phyloP scores from a whole-genome alignment of 169 alveolate genomes.

The Plasmodium gallinaceum region DNA sequence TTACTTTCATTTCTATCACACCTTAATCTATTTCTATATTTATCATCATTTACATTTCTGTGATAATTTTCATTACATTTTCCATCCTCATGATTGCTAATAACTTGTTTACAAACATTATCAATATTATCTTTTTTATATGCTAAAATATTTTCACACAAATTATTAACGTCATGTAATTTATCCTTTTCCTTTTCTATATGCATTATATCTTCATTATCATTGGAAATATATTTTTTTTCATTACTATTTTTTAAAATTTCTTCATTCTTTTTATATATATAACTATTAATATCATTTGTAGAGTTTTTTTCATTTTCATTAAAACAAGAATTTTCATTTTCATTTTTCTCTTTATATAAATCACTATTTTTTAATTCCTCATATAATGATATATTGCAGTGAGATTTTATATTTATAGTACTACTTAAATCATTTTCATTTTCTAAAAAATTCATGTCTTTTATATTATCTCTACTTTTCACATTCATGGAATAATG shows the following conservation, averaged over 20 bases:
- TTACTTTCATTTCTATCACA: background rate
- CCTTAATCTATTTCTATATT: background rate
- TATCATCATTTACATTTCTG: background rate
- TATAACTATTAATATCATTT: background rate
- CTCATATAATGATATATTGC: background rate
- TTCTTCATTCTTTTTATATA: background rate
- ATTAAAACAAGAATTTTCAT: background rate
- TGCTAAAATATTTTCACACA: background rate
- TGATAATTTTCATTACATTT: background rate
- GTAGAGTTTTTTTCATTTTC: background rate
- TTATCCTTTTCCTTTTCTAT: background rate
- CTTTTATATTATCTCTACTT: background rate
- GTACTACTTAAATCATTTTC: constrained; percentile 16
- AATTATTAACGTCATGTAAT: background rate
- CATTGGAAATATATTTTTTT: background rate
- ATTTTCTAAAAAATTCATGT: background rate
- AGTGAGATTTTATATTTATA: background rate
- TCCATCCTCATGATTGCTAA: background rate
- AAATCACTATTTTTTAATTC: background rate
- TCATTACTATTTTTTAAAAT: background rate
- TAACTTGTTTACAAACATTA: background rate
- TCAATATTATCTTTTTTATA: background rate
- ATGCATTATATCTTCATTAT: background rate
- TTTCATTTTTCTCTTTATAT: too few species aligned
- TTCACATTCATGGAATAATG: too few species aligned